Conservation (phyloP, 1,284 basidiomycete species). For the Puccinia horiana region DNA sequence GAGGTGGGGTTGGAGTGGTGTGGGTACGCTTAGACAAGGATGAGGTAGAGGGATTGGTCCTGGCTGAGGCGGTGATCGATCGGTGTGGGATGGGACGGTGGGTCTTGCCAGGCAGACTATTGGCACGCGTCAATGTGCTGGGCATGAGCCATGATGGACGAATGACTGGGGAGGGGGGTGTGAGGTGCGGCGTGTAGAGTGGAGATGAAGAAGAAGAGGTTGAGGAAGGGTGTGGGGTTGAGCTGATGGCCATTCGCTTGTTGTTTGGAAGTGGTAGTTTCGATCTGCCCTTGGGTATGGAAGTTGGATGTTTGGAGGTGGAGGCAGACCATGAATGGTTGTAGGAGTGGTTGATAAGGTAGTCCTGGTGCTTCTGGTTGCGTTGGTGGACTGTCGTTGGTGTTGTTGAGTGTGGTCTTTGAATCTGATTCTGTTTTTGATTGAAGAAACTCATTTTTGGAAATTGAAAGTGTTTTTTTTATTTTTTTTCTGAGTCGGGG, state of each 20-base stretch:
- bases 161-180: not conserved
- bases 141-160: not conserved
- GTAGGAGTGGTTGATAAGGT: not conserved
- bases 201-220: not conserved
- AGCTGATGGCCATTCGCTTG: not conserved
- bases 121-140: not conserved
- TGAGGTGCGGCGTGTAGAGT: not conserved
- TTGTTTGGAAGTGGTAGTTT: not conserved
- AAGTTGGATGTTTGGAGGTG: not conserved
- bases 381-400: not conserved
- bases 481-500: not conserved
- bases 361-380: not conserved
- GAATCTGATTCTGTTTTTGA: not conserved
- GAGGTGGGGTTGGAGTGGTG: not conserved
- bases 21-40: not conserved
- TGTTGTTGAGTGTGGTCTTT: conserved; percentile 3
- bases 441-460: not conserved
- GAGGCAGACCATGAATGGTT: not conserved
- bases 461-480: not conserved
- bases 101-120: not conserved
- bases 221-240: not conserved
- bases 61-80: not conserved
- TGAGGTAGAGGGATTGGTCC: not conserved
- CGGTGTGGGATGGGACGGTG: not conserved
- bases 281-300: not conserved